These are phyloP conservation scores for Phialemoniopsis sp. DNA, from an alignment of 2,329 filamentous ascomycete species.

Conservation along the genomic window DNA sequence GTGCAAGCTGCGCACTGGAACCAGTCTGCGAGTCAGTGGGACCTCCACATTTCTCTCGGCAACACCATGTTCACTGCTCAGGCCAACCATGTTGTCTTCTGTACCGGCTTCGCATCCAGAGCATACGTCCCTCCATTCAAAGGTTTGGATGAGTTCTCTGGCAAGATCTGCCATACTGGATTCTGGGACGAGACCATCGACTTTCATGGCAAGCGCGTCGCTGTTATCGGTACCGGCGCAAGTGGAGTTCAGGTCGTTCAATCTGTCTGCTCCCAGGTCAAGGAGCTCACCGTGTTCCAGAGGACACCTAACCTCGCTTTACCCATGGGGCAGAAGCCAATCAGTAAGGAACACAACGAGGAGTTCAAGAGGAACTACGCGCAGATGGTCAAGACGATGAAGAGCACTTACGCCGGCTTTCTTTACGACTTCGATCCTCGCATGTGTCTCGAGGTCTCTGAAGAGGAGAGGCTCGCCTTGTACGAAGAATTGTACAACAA, in stretches of 20 bases:
- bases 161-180: constrained; percentile 2
- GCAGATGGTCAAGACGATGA: constrained; percentile 36
- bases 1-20: constrained; percentile 36
- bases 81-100: constrained; percentile 23
- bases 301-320: constrained; percentile 54
- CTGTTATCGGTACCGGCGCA: constrained; percentile 7
- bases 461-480: constrained; percentile 34
- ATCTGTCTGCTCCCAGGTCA: constrained; percentile 23
- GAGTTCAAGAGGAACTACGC: constrained; percentile 26
- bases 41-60: constrained; percentile 33
- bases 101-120: constrained; percentile 40
- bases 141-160: constrained; percentile 13
- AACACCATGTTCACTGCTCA: too few relatives aligned
- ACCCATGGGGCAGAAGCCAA: constrained; percentile 46
- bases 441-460: constrained; percentile 32
- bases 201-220: constrained; percentile 7
- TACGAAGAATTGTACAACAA: constrained; percentile 34
- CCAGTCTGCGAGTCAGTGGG: constrained; percentile 30
- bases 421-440: constrained; percentile 39
- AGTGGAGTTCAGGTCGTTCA: constrained; percentile 9
- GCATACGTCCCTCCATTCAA: constrained; percentile 28
- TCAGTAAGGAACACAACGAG: constrained; percentile 41
- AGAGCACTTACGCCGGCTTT: constrained; percentile 46
- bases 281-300: constrained; percentile 41
- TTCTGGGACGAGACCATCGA: constrained; percentile 5